A percentile compares a stretch with the other conserved stretches of the same genome.
Conservation (phyloP, 176 grass and related monocot species). For the Phyllostachys edulis region DNA sequence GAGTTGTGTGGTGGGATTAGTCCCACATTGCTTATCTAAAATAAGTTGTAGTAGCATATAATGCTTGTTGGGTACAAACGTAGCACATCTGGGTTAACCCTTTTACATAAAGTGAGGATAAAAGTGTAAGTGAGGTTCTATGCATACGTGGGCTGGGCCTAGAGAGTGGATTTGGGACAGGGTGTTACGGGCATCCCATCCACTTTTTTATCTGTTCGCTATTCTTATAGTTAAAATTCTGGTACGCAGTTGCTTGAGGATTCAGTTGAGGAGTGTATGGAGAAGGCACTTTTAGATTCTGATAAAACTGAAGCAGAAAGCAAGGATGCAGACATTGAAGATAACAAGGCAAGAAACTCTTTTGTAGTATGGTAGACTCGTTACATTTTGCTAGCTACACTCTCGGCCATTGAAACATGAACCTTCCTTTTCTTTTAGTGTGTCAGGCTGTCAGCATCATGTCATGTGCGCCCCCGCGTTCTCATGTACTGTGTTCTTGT, state of each 20-base stretch:
- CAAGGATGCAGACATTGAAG: slow-evolving; percentile 81
- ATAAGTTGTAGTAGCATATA: no score
- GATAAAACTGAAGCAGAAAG: slow-evolving; percentile 89
- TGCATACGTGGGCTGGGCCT: no score
- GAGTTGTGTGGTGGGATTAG: no score
- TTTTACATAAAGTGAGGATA: no score
- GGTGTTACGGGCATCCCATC: neutral
- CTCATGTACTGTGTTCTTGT: neutral
- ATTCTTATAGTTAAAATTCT: slow-evolving; percentile 24
- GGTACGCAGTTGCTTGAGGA: slow-evolving; percentile 90
- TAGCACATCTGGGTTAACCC: no score
- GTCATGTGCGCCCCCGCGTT: neutral
- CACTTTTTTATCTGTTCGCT: slow-evolving; percentile 8
- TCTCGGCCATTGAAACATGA: neutral
- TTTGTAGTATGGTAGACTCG: neutral
- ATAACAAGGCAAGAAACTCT: slow-evolving; percentile 63
- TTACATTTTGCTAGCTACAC: slow-evolving; percentile 3
- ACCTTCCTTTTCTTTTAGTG: neutral
- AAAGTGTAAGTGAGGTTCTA: no score
- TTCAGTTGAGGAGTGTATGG: slow-evolving; percentile 83
- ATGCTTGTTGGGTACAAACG: no score
- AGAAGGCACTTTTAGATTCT: slow-evolving; percentile 74
- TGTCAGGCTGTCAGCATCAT: neutral
- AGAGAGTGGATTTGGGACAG: no score
- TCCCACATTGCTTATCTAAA: no score